phyloP scores from a whole-genome alignment of 495 filamentous ascomycete species.

The Extremus antarcticus region DNA sequence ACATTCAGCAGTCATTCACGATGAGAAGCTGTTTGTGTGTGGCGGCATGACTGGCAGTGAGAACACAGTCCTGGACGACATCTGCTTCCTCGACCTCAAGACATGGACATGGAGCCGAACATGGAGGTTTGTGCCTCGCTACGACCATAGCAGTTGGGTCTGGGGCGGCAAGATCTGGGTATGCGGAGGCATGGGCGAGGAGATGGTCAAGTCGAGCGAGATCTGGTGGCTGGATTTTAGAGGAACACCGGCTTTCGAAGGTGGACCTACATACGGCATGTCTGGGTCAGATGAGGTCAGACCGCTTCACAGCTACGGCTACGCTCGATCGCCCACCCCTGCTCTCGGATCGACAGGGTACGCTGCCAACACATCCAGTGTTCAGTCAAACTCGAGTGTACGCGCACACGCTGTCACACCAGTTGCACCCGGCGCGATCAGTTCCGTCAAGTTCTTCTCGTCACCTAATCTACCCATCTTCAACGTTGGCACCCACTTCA shows the following conservation, averaged over 20 bases:
- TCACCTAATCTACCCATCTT: conserved; percentile 80
- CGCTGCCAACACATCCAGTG: conserved; percentile 77
- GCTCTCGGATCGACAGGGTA: conserved; percentile 57
- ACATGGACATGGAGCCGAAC: conserved; percentile 96
- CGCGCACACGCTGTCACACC: conserved; percentile 50
- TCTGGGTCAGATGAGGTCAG: conserved; percentile 39
- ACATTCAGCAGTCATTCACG: conserved; percentile 87
- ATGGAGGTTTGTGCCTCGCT: conserved; percentile 88
- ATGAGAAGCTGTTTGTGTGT: conserved; percentile 90
- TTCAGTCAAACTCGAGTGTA: conserved; percentile 48
- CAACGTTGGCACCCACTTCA: conserved; percentile 82
- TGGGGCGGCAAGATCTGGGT: conserved; percentile 91
- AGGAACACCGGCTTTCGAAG: conserved; percentile 72
- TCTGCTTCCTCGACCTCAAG: conserved; percentile 91
- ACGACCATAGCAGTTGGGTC: conserved; percentile 87
- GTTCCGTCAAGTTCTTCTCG: conserved; percentile 76
- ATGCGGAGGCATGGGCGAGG: conserved; percentile 85
- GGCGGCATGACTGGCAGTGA: conserved; percentile 84
- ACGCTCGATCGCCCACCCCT: conserved; percentile 8
- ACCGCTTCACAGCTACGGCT: conserved; percentile 21
- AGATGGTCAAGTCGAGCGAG: conserved; percentile 92
- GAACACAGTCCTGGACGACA: conserved; percentile 81
- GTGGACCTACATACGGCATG: conserved; percentile 55
- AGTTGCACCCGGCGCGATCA: conserved; percentile 78
- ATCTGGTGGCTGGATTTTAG: conserved; percentile 95